Base-by-base conservation (phyloP, 2,329 filamentous ascomycete genomes). In the Fusarium sp. region DNA sequence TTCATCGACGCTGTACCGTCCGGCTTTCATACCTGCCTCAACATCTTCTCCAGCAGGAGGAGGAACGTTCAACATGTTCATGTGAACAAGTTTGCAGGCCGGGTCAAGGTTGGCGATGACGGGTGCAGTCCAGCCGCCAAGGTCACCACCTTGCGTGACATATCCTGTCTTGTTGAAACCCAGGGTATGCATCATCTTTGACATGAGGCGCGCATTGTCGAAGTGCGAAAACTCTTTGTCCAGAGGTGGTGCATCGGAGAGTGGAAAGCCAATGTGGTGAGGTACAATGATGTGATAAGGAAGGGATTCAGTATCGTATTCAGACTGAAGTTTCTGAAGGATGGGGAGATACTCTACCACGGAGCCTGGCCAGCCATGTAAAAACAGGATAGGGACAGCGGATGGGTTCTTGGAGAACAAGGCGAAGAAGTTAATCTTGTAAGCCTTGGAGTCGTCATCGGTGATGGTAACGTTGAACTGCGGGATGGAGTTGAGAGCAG, bases 291-390 rank as follows among this genome's bases (percentile, higher is more conserved):
- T 61, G 14, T 65, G 62, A 17, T 55, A 65, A 2, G 61, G 62
- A 1, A 65, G 55, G 2, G 48, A 41, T 5, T 55, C 44, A 0
- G 61, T 14, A 2, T 40, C 25, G 4, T 61, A 47, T 19, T 43
- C 9, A 3, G 19, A 27, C 8, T 60, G 51, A 3, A 65, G 45
- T 5, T 67, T 70, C 13, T 50, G 61, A 3, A 53, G 22, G 3
- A 70, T 57, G 2, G 63, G 52, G 1, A 70, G 9, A n/a, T 65
- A 70, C 41, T 70, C 67, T 3, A 70, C 33, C 6, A 65, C 23
- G 4, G 67, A 70, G 4, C 67, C 67, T 1, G 67, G 67, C 67
- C 67, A 70, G 35, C 67, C 56, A 3, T 70, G 67, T 3, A 70
- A n/a, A 2, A 70, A 53, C 9, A 70, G 5, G 0, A 70, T 49